Conservation (phyloP, 345 rosid species). For the Melaleuca alternifolia region DNA sequence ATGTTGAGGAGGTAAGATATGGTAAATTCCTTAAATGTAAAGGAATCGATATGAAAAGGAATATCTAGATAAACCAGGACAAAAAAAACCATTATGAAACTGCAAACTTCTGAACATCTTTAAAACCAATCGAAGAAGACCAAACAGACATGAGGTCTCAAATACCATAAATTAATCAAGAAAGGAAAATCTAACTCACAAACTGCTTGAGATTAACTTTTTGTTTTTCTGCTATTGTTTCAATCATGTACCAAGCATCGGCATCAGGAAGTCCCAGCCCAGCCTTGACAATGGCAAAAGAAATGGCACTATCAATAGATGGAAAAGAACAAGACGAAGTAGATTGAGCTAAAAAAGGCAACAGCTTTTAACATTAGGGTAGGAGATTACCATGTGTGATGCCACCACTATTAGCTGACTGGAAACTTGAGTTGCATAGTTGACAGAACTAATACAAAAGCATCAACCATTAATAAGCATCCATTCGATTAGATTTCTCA, state of each 20-base stretch:
- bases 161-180: neutral
- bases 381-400: conserved; percentile 67
- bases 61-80: neutral
- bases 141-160: neutral
- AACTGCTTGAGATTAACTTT: conserved; percentile 74
- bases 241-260: conserved; percentile 91
- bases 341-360: neutral
- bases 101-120: neutral
- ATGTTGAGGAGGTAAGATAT: neutral
- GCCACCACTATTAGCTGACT: conserved; percentile 76
- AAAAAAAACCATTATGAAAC: neutral
- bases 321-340: neutral
- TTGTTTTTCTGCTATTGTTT: conserved; percentile 86
- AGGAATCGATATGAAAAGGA: neutral
- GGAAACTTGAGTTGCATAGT: conserved; percentile 77
- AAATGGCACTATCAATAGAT: conserved; percentile 2
- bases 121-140: neutral
- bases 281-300: conserved; percentile 39
- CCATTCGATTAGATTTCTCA: neutral
- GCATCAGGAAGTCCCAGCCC: conserved; percentile 90
- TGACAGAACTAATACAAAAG: conserved; percentile 47
- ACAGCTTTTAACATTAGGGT: neutral
- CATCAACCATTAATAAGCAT: neutral
- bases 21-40: neutral
- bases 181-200: conserved; percentile 30